phyloP scores from a whole-genome alignment of 805 yeast species.

The Lipomyces yamanashiensis region DNA sequence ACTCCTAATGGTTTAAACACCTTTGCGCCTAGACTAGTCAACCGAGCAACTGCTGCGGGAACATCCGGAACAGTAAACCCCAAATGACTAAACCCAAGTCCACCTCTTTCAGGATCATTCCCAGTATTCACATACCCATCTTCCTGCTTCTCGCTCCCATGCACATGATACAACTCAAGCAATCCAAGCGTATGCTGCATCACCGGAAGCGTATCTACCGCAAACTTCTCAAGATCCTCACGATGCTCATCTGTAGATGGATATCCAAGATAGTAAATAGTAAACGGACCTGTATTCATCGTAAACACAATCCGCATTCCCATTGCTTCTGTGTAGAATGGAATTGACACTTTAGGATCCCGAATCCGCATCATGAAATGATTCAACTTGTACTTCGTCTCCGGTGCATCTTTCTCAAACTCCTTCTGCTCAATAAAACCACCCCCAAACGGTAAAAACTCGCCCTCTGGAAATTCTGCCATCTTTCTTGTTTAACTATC shows the following conservation, averaged over 20 bases:
- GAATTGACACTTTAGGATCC: constrained; percentile 74
- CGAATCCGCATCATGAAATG: constrained; percentile 68
- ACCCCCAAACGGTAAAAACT: constrained; percentile 11
- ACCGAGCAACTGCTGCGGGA: constrained; percentile 58
- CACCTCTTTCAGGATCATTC: constrained; percentile 69
- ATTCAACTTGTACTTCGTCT: constrained; percentile 10
- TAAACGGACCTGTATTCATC: constrained; percentile 59
- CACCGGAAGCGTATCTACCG: constrained; percentile 17
- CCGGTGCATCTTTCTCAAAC: constrained; percentile 11
- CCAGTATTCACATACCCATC: constrained; percentile 64
- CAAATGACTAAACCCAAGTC: constrained; percentile 91
- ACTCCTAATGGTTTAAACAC: constrained; percentile 85
- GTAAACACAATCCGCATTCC: constrained; percentile 67
- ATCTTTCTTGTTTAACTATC: neutral
- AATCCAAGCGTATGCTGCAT: constrained; percentile 16
- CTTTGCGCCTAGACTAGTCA: constrained; percentile 64
- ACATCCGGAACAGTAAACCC: constrained; percentile 86
- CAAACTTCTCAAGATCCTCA: constrained; percentile 11
- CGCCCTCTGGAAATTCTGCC: constrained; percentile 13
- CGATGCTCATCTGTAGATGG: constrained; percentile 18
- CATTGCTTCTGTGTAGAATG: constrained; percentile 73
- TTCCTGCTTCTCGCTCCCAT: constrained; percentile 18
- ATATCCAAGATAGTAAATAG: constrained; percentile 62
- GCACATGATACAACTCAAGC: constrained; percentile 16
- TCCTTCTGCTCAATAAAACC: constrained; percentile 8